Percentiles rank a stretch among this genome's conserved stretches.
Evolutionary conservation across 352 stramenopile species (phyloP).

Genomic region (Globisporangium perplexum): DNA sequence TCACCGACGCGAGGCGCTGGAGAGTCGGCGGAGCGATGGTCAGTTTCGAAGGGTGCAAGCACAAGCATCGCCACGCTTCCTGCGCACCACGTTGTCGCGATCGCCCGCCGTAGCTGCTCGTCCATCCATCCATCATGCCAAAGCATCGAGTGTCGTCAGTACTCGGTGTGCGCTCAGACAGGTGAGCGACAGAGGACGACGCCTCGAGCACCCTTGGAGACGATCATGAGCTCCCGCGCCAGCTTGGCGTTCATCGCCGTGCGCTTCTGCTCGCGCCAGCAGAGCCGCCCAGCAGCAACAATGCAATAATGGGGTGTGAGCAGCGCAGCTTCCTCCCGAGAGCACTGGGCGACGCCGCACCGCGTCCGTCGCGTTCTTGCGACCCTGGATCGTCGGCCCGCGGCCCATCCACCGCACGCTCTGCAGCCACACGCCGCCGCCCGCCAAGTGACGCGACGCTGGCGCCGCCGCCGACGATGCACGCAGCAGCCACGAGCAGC

Average conservation of each 20-base stretch:
- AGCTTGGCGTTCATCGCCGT: constrained; percentile 76
- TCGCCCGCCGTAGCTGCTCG: constrained; percentile 46
- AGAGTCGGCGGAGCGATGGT: neutral
- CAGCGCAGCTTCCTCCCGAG: neutral
- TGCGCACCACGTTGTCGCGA: constrained; percentile 61
- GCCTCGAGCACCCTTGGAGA: constrained; percentile 62
- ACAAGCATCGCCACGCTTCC: neutral
- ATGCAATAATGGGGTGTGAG: neutral
- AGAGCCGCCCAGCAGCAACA: neutral
- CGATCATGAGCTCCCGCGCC: constrained; percentile 61
- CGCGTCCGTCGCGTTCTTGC: constrained; percentile 75
- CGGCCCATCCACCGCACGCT: constrained; percentile 68
- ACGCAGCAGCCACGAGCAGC: neutral
- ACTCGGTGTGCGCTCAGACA: neutral
- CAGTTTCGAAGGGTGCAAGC: neutral
- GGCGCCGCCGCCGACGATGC: neutral
- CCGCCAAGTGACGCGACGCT: neutral
- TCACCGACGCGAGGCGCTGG: constrained; percentile 38
- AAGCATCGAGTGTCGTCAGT: neutral
- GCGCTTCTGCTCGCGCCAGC: constrained; percentile 39
- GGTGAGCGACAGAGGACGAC: neutral
- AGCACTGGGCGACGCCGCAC: constrained; percentile 14
- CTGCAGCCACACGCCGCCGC: constrained; percentile 25
- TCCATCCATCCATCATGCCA: neutral
- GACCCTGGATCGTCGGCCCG: constrained; percentile 75